Percentiles rank a stretch among this genome's conserved stretches.
Evolutionary conservation across 1,284 basidiomycete genomes (phyloP).

Genomic region (Abortiporus biennis): DNA sequence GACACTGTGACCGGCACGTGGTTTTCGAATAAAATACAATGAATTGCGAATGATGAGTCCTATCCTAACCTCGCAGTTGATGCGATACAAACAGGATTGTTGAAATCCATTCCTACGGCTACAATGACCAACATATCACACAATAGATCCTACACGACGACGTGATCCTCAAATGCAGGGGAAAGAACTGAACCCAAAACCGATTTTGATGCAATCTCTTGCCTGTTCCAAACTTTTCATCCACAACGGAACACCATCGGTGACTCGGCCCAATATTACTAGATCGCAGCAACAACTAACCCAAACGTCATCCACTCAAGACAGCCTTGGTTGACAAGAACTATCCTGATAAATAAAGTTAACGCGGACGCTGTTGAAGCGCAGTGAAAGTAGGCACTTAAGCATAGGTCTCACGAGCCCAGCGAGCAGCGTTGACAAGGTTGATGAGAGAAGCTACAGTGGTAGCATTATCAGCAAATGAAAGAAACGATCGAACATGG

Average conservation of each 20-base stretch:
- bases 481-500: conserved; percentile 16
- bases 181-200: too few species aligned
- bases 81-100: background rate
- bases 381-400: conserved; percentile 48
- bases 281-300: conserved; percentile 26
- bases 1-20: too few species aligned
- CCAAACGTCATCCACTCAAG: conserved; percentile 25
- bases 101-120: conserved; percentile 1
- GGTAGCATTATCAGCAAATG: conserved; percentile 3
- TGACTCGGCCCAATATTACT: background rate
- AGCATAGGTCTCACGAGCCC: conserved; percentile 79
- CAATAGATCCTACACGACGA: background rate
- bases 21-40: too few species aligned
- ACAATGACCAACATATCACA: conserved; percentile 9
- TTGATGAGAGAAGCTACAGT: conserved; percentile 68
- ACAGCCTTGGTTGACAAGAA: conserved; percentile 24
- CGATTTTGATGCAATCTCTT: too few species aligned
- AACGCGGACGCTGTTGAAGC: conserved; percentile 86
- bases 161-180: background rate
- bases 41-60: background rate
- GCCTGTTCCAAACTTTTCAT: too few species aligned
- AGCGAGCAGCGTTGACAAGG: conserved; percentile 86
- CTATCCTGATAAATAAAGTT: conserved; percentile 38
- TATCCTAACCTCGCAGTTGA: background rate
- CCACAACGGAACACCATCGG: background rate